Evolutionary conservation across 2,329 filamentous ascomycete species (phyloP), one percentile per base, ranked within the genome.

Genomic region (Parafenestella ontariensis): DNA sequence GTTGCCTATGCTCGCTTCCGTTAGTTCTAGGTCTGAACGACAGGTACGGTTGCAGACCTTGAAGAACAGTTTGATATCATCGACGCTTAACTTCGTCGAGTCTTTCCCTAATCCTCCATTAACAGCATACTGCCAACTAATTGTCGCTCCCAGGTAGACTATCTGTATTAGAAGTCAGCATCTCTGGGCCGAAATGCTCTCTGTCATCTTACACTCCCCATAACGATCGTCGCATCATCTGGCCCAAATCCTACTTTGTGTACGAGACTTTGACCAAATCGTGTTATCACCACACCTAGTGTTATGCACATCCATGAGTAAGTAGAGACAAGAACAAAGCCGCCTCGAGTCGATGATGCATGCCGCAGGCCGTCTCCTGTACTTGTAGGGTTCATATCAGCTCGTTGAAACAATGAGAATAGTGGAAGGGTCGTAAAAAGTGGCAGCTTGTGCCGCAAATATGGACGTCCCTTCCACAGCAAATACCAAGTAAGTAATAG

Each of bases 271-370:
- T 62, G 51, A 7, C 58, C 39, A 21, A 62, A 56, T 5, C 64
- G 54, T 21, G 57, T 54, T 13, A 61, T 42, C 11, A 50, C 39
- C 13, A 61, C 61, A 23, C 49, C 52, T 10, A 56, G 28, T 3
- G 57, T 58, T 18, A 64, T 48, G 34, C 50, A 55, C 15, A 53
- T 54, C 62, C 62, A 67, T 10, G 54, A 49, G 23, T 67, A 67
- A 4, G 64, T 49, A 34, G 59, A 63, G 8, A 67, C 64, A 18
- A 64, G 54, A 15, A 59, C 42, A 28, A 59, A 57, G 2, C 58
- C 61, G 15, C 49, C 56, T 33, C 48, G 47, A 10, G 33, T 52
- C 15, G 57, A 43, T 37, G 54, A 28, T 18, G 58, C 52, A 36
- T 50, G 54, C 29, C 60, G 53, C 18, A 20, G 50, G 20, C 48